Evolutionary conservation across 352 stramenopile species (phyloP), one percentile per base, ranked within the genome.

Genomic region (Plasmopara muralis): DNA sequence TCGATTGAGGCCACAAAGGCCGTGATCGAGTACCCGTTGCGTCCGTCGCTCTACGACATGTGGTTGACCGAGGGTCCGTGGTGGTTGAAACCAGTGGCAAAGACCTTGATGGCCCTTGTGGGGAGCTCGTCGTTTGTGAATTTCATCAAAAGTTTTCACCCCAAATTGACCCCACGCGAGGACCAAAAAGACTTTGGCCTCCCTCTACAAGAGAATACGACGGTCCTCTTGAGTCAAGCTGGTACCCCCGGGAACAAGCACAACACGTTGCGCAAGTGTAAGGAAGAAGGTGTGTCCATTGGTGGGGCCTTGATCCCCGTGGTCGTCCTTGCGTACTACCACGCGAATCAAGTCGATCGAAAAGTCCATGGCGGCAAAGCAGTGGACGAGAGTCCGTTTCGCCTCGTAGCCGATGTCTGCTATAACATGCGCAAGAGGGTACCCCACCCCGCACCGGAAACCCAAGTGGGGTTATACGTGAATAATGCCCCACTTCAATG

Each of bases 381-480:
- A 25, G 55, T 41, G 14, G 55, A 66, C 38, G 20, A 25, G 20
- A 51, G 41, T 46, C 43, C 52, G 12, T 64, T 83, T 44, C 53
- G 50, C 5, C 48, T 87, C 39, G 76, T 75, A 40, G 62, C 62
- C 18, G 72, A 84, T 33, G 59, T 83, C 13, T 66, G 53, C 28
- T 82, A 70, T 47, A 70, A 87, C 37, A 71, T 85, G 67, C 76
- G 76, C 14, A 44, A 62, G 4, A 49, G 60, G 6, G 55, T 78
- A 14, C 41, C 47, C 0, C 37, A 57, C 2, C 50, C 51, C 13
- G 55, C 50, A 0, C 5, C 53, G 12, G 64, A 80, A 18, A 55
- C 64, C 2, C 56, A 70, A 9, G 68, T 87, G 12, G 77, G 77
- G 14, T 47, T 78, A 30, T 87, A 84, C 56, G 66, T 71, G 48